These are phyloP conservation scores for Amauroascus verrucosus DNA, from an alignment of 2,329 filamentous ascomycete species.

Conservation along the genomic window DNA sequence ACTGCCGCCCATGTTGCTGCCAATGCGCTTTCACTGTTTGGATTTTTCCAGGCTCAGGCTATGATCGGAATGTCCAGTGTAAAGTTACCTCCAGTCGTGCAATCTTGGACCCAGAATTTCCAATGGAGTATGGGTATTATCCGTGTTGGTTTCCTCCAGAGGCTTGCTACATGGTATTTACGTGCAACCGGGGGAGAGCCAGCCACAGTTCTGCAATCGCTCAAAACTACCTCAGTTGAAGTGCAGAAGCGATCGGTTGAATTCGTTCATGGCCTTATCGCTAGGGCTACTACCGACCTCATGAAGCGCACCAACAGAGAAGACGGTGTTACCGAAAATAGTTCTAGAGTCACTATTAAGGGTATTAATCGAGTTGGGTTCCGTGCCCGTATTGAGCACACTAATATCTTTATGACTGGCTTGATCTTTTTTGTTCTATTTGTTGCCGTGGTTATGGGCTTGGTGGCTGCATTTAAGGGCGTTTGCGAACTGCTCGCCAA, in stretches of 20 bases:
- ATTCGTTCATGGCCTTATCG: slow-evolving; percentile 21
- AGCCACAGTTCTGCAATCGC: slow-evolving; percentile 62
- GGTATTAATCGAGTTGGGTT: slow-evolving; percentile 88
- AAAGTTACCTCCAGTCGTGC: slow-evolving; percentile 72
- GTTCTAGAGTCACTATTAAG: slow-evolving; percentile 47
- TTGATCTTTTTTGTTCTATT: slow-evolving; percentile 82
- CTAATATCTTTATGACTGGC: slow-evolving; percentile 89
- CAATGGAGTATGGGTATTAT: slow-evolving; percentile 98
- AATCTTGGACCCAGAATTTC: slow-evolving; percentile 94
- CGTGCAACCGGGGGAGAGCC: slow-evolving; percentile 81
- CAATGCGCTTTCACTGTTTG: slow-evolving; percentile 85
- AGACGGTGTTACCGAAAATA: slow-evolving; percentile 44
- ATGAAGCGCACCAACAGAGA: slow-evolving; percentile 44
- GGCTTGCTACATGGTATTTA: slow-evolving; percentile 90
- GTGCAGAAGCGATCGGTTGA: slow-evolving; percentile 57
- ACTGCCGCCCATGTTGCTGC: slow-evolving; percentile 89
- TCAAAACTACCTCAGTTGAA: slow-evolving; percentile 69
- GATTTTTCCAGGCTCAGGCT: slow-evolving; percentile 89
- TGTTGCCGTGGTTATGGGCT: slow-evolving; percentile 60
- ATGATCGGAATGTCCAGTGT: slow-evolving; percentile 80
- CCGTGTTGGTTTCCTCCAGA: slow-evolving; percentile 72
- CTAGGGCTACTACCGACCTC: slow-evolving; percentile 32
- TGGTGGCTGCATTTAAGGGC: slow-evolving; percentile 70
- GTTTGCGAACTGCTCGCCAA: slow-evolving; percentile 66
- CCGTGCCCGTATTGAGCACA: slow-evolving; percentile 70